phyloP scores from a whole-genome alignment of 345 rosid species.

The Citrus australasica region DNA sequence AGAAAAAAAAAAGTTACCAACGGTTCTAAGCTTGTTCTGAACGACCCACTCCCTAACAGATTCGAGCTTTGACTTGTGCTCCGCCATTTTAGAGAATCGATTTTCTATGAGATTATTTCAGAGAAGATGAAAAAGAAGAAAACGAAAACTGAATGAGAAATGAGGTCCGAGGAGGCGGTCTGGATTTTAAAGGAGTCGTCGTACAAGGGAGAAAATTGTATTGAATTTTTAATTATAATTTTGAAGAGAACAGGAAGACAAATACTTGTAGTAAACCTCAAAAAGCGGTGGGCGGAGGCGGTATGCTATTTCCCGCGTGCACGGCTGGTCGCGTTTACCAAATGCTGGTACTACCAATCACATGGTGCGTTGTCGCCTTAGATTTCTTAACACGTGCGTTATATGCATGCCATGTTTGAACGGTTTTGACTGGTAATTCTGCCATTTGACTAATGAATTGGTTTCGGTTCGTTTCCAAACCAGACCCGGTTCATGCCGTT shows the following conservation, averaged over 20 bases:
- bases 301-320: not conserved
- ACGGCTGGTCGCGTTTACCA: not conserved
- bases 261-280: not conserved
- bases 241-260: not conserved
- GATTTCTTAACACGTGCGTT: not conserved
- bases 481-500: too few relatives aligned
- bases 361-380: not conserved
- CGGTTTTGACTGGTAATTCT: not conserved
- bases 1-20: conserved; percentile 43
- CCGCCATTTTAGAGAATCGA: conserved; percentile 47
- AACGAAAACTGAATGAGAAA: too few relatives aligned
- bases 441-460: too few relatives aligned
- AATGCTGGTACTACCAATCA: not conserved
- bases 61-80: conserved; percentile 54
- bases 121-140: not conserved
- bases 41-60: conserved; percentile 72
- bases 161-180: not conserved
- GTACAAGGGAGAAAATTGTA: not conserved
- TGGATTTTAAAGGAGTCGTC: not conserved
- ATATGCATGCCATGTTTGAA: not conserved
- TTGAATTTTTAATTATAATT: too few relatives aligned
- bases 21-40: conserved; percentile 89
- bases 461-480: too few relatives aligned
- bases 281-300: not conserved
- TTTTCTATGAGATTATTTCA: not conserved